phyloP scores from a whole-genome alignment of 306 rosid genomes.

The Phaseolus lunatus region DNA sequence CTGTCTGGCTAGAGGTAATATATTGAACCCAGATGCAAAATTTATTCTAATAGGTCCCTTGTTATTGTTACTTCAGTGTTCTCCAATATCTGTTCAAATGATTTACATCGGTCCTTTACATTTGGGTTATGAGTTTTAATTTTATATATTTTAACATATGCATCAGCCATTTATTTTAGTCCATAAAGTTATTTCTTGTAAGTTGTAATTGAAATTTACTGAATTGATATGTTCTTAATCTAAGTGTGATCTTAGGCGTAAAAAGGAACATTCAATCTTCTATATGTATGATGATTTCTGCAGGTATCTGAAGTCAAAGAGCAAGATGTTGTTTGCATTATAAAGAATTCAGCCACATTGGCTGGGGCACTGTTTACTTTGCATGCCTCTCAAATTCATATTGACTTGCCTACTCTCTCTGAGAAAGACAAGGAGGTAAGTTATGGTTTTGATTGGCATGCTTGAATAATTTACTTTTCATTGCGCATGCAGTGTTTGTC shows the following conservation, averaged over 20 bases:
- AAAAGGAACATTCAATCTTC: constrained; percentile 10
- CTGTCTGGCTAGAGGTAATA: constrained; percentile 98
- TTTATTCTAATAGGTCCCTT: constrained; percentile 6
- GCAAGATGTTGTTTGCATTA: constrained; percentile 77
- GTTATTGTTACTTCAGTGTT: not conserved
- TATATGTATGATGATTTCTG: constrained; percentile 45
- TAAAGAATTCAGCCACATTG: constrained; percentile 92
- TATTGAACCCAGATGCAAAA: constrained; percentile 17
- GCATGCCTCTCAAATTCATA: constrained; percentile 90
- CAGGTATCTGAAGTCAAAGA: constrained; percentile 90
- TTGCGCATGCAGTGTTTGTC: not conserved
- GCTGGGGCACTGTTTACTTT: constrained; percentile 90
- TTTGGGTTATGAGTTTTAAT: constrained; percentile 22
- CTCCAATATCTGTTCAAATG: constrained; percentile 34
- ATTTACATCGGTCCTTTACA: constrained; percentile 32
- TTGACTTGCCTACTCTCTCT: constrained; percentile 90
- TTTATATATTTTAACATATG: not conserved
- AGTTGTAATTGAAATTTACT: constrained; percentile 11
- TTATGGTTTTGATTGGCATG: constrained; percentile 24
- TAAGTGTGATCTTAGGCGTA: constrained; percentile 33
- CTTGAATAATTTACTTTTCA: constrained; percentile 27
- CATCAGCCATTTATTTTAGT: not conserved
- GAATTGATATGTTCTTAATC: constrained; percentile 32
- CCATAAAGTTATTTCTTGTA: not conserved
- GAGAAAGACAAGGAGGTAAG: constrained; percentile 85